A percentile compares a stretch with the other conserved stretches of the same genome.
phyloP scores from a whole-genome alignment of 345 rosid genomes.

The Citrus cavaleriei region DNA sequence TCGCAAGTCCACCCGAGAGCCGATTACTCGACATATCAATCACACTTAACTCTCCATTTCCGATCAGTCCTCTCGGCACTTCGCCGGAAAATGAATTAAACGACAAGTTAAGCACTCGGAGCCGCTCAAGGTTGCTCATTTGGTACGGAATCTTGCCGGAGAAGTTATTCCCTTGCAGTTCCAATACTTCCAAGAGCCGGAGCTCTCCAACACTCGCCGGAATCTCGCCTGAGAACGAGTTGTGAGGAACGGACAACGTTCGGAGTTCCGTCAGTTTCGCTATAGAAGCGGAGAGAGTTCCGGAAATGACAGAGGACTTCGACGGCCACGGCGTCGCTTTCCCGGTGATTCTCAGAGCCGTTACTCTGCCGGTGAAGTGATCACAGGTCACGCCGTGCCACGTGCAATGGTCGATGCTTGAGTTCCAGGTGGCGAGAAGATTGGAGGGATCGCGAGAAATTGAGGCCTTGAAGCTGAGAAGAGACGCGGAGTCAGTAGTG shows the following conservation, averaged over 20 bases:
- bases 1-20: constrained; percentile 30
- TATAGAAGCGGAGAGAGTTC: constrained; percentile 33
- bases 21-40: constrained; percentile 57
- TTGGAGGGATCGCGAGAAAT: constrained; percentile 35
- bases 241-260: constrained; percentile 34
- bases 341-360: constrained; percentile 26
- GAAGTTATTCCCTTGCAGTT: constrained; percentile 60
- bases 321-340: neutral
- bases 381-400: constrained; percentile 56
- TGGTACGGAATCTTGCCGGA: constrained; percentile 45
- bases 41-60: constrained; percentile 26
- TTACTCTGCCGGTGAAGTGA: constrained; percentile 28
- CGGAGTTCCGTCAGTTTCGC: constrained; percentile 34
- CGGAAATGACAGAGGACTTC: constrained; percentile 11
- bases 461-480: constrained; percentile 45
- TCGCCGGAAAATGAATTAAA: constrained; percentile 43
- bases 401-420: constrained; percentile 26
- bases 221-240: constrained; percentile 46
- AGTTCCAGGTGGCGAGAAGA: constrained; percentile 44
- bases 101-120: constrained; percentile 48
- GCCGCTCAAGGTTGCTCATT: constrained; percentile 32
- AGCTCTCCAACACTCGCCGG: constrained; percentile 39
- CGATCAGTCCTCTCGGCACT: constrained; percentile 42
- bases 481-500: constrained; percentile 27
- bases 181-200: constrained; percentile 38